phyloP scores from a whole-genome alignment of 176 grass and related monocot genomes.

The Ensete ventricosum region DNA sequence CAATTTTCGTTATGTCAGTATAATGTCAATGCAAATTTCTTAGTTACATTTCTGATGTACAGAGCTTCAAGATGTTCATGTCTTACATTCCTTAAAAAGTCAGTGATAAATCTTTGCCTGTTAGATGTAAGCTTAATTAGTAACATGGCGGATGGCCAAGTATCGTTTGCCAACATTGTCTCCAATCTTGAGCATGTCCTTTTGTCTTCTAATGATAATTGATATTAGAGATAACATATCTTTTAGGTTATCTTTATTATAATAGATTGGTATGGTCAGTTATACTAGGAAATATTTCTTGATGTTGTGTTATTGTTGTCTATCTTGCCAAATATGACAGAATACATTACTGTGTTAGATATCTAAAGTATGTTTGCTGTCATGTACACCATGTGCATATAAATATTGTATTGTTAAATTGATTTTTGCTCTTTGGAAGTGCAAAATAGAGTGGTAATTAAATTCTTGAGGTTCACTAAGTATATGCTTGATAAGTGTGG shows the following conservation, averaged over 20 bases:
- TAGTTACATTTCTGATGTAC: background rate
- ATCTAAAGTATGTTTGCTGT: no score
- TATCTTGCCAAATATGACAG: no score
- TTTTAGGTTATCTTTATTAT: background rate
- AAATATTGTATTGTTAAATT: background rate
- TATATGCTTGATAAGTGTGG: background rate
- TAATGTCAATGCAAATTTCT: no score
- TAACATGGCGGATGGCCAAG: background rate
- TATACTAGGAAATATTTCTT: no score
- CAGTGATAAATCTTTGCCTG: background rate
- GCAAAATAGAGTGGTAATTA: background rate
- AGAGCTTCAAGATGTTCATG: background rate
- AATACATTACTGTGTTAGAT: no score
- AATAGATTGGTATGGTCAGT: background rate
- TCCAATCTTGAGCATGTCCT: background rate
- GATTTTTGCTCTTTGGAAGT: background rate
- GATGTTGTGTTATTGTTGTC: no score
- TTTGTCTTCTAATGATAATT: no score
- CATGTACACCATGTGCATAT: background rate
- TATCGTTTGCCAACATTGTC: background rate
- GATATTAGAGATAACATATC: background rate
- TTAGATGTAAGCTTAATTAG: background rate
- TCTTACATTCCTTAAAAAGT: background rate
- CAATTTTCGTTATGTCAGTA: no score
- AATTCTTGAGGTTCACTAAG: background rate